Percentiles rank a stretch among this genome's conserved stretches.
Evolutionary conservation across 2,329 filamentous ascomycete genomes (phyloP).

Genomic region (Dactylonectria macrodidyma): DNA sequence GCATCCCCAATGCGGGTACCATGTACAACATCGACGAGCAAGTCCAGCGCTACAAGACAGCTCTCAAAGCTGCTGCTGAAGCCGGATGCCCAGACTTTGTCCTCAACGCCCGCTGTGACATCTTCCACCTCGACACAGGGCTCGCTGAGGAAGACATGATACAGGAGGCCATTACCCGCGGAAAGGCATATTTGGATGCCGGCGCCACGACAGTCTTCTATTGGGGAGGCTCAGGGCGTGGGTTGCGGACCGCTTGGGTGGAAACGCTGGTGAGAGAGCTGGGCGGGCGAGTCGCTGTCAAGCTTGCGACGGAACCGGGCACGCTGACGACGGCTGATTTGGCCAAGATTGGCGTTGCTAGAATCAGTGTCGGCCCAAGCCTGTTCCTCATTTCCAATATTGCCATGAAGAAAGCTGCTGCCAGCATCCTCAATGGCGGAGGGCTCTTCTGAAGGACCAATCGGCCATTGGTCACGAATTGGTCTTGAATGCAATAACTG

Average conservation of each 20-base stretch:
- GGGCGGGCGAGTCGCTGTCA: constrained; percentile 65
- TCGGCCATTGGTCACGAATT: too few relatives aligned
- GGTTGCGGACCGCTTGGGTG: constrained; percentile 63
- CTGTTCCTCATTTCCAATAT: constrained; percentile 59
- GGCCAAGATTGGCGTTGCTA: constrained; percentile 65
- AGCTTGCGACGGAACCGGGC: constrained; percentile 54
- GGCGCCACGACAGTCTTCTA: constrained; percentile 74
- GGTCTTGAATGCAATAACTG: background rate
- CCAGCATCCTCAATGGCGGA: constrained; percentile 49
- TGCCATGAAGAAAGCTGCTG: constrained; percentile 53
- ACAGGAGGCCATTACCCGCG: constrained; percentile 66
- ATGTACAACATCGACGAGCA: constrained; percentile 61
- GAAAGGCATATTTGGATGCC: constrained; percentile 69
- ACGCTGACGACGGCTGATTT: constrained; percentile 61
- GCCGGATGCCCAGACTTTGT: constrained; percentile 69
- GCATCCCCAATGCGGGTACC: constrained; percentile 51
- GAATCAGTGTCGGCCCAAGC: constrained; percentile 68
- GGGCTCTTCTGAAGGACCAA: constrained; percentile 23
- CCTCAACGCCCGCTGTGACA: constrained; percentile 72
- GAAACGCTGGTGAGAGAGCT: constrained; percentile 63
- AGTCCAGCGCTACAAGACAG: constrained; percentile 61
- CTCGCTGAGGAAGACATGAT: constrained; percentile 54
- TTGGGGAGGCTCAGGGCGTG: constrained; percentile 65
- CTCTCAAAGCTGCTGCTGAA: constrained; percentile 59
- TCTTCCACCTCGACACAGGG: constrained; percentile 55